Conservation (phyloP, 2,329 filamentous ascomycete species). For the Aureobasidium uvarum region DNA sequence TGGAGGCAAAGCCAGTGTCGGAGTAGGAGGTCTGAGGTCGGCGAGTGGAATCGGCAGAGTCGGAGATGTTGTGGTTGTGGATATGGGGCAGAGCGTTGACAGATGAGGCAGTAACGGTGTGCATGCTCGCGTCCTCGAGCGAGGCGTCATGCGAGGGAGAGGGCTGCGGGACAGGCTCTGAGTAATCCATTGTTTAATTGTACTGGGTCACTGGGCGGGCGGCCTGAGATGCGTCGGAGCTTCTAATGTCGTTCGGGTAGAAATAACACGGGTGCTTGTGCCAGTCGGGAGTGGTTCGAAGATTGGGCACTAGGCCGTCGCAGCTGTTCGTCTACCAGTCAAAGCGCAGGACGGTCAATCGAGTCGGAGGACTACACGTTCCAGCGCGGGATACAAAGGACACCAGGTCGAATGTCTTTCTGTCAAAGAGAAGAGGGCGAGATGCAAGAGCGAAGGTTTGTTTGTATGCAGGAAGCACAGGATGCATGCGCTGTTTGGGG, state of each 20-base stretch:
- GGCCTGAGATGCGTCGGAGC: constrained; percentile 5
- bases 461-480: not conserved
- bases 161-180: constrained; percentile 10
- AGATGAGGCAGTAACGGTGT: constrained; percentile 48
- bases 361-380: constrained; percentile 3
- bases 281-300: not conserved
- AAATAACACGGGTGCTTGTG: constrained; percentile 8
- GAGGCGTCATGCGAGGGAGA: constrained; percentile 33
- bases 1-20: constrained; percentile 49
- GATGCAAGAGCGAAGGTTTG: not conserved
- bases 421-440: not conserved
- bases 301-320: constrained; percentile 22
- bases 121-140: constrained; percentile 50
- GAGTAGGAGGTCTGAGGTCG: constrained; percentile 57
- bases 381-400: constrained; percentile 17
- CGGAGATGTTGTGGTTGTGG: constrained; percentile 42
- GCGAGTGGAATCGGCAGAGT: constrained; percentile 44
- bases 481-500: constrained; percentile 3
- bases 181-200: constrained; percentile 21
- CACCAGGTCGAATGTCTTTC: constrained; percentile 12
- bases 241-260: not conserved
- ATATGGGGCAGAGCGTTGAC: constrained; percentile 42
- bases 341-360: constrained; percentile 21
- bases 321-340: constrained; percentile 21
- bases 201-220: not conserved